Conservation (phyloP, 2,329 filamentous ascomycete genomes). For the Zymoseptoria ardabiliae region DNA sequence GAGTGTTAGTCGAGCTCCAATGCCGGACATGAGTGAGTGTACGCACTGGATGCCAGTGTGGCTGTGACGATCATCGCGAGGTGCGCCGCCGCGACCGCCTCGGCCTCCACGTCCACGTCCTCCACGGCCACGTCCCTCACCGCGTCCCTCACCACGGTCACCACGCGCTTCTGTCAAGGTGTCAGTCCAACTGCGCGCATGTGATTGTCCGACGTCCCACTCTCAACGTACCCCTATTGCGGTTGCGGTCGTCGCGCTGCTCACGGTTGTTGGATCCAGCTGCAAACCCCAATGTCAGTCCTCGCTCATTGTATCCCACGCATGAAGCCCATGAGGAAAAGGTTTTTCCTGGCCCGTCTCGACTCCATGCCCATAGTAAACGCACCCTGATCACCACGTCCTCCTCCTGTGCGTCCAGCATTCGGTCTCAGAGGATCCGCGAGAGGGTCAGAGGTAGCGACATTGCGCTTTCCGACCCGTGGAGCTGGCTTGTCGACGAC, state of each 20-base stretch:
- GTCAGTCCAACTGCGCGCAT: neutral
- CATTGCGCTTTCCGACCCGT: slow-evolving; percentile 81
- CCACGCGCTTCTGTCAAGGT: slow-evolving; percentile 22
- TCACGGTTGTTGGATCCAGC: slow-evolving; percentile 63
- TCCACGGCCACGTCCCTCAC: slow-evolving; percentile 44
- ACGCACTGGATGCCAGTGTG: slow-evolving; percentile 52
- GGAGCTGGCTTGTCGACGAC: slow-evolving; percentile 76
- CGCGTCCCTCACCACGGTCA: slow-evolving; percentile 36
- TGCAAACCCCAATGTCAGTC: neutral
- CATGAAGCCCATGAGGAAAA: neutral
- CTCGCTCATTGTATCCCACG: neutral
- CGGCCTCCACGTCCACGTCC: slow-evolving; percentile 43
- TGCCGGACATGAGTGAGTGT: neutral
- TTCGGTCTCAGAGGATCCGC: slow-evolving; percentile 29
- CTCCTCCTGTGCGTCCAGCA: slow-evolving; percentile 43
- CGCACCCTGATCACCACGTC: slow-evolving; percentile 84
- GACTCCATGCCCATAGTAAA: neutral
- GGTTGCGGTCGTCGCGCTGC: slow-evolving; percentile 55
- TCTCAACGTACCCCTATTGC: slow-evolving; percentile 29
- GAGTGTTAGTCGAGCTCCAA: slow-evolving; percentile 18
- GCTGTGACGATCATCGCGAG: slow-evolving; percentile 56
- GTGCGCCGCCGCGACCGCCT: slow-evolving; percentile 42
- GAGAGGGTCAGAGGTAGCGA: slow-evolving; percentile 61
- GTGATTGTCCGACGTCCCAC: neutral
- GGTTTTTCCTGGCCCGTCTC: neutral